These are phyloP conservation scores for Escovopsis weberi DNA, from an alignment of 2,329 filamentous ascomycete genomes.

Conservation along the genomic window DNA sequence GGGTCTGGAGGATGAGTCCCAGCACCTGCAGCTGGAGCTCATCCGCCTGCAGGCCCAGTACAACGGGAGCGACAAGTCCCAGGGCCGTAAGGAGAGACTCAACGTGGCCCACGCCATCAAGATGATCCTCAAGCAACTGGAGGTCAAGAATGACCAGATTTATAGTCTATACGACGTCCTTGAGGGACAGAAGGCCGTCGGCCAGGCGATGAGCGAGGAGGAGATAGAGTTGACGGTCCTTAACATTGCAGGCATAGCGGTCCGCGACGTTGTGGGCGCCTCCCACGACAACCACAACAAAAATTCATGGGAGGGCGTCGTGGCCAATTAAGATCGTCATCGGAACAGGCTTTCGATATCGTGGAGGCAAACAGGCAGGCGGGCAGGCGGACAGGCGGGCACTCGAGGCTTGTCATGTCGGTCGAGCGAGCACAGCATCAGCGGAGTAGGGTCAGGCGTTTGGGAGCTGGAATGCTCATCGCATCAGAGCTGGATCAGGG, in stretches of 20 bases:
- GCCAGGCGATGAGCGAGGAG: slow-evolving; percentile 46
- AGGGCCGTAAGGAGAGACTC: slow-evolving; percentile 51
- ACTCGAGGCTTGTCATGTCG: no score
- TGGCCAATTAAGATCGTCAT: slow-evolving; percentile 11
- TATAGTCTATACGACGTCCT: slow-evolving; percentile 75
- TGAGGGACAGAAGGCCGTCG: slow-evolving; percentile 58
- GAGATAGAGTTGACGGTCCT: slow-evolving; percentile 50
- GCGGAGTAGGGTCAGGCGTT: no score
- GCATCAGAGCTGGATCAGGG: not conserved
- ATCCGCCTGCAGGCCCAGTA: slow-evolving; percentile 46
- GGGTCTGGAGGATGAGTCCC: slow-evolving; percentile 63
- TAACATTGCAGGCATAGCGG: slow-evolving; percentile 34
- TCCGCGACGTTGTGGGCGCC: slow-evolving; percentile 23
- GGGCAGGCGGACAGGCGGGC: not conserved
- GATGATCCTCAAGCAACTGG: slow-evolving; percentile 45
- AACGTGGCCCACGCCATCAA: slow-evolving; percentile 46
- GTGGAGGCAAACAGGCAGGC: not conserved
- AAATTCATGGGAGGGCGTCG: slow-evolving; percentile 27
- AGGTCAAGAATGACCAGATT: slow-evolving; percentile 64
- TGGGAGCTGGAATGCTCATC: no score
- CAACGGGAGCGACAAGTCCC: slow-evolving; percentile 49
- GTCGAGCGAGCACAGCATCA: no score
- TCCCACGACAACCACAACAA: slow-evolving; percentile 19
- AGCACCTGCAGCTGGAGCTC: slow-evolving; percentile 60
- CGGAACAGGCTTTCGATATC: not conserved